A percentile compares a stretch with the other conserved stretches of the same genome.
Conservation (phyloP, 768 basidiomycete genomes). For the Boletus sensibilis region DNA sequence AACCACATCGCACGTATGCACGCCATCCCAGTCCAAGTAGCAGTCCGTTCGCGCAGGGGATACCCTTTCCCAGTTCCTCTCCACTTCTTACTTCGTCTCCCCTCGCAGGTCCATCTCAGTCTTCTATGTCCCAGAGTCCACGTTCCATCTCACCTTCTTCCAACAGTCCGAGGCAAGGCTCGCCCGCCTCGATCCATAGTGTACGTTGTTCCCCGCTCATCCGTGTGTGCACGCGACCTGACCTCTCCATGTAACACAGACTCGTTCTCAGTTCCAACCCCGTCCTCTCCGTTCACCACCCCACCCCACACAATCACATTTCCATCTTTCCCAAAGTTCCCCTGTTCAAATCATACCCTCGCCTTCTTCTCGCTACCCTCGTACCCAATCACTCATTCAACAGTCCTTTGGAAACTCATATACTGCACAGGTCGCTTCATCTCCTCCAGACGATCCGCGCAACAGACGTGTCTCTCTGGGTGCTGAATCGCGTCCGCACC, state of each 20-base stretch:
- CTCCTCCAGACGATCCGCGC: background rate
- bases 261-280: slow-evolving; percentile 8
- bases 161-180: slow-evolving; percentile 4
- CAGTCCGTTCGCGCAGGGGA: slow-evolving; percentile 11
- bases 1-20: slow-evolving; percentile 4
- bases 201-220: slow-evolving; percentile 8
- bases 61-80: slow-evolving; percentile 12
- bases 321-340: background rate
- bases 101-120: slow-evolving; percentile 1
- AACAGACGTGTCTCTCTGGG: slow-evolving; percentile 11
- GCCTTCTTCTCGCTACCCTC: slow-evolving; percentile 6
- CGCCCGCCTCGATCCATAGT: slow-evolving; percentile 9
- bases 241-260: background rate
- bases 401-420: slow-evolving; percentile 9
- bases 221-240: background rate
- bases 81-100: slow-evolving; percentile 13
- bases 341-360: slow-evolving; percentile 6
- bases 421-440: background rate
- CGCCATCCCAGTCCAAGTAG: slow-evolving; percentile 9
- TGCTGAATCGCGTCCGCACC: background rate
- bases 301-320: slow-evolving; percentile 7
- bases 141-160: slow-evolving; percentile 7
- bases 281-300: background rate
- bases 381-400: slow-evolving; percentile 19
- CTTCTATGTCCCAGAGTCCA: background rate